Evolutionary conservation across 345 rosid genomes (phyloP).

Genomic region (Triadica sebifera): DNA sequence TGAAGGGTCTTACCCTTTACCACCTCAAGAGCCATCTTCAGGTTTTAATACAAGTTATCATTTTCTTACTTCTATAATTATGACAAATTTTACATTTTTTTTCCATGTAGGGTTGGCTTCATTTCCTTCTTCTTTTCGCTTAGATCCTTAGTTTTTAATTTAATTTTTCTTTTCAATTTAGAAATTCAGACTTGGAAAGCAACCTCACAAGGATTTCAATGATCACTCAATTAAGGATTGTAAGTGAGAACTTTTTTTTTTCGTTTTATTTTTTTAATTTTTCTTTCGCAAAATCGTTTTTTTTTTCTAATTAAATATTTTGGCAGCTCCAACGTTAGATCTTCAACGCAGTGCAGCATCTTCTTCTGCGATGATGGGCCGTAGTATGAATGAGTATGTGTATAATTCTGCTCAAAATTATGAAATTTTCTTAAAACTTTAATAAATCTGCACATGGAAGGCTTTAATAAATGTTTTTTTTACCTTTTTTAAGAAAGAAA

Average conservation of each 20-base stretch:
- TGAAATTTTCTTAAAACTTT: not conserved
- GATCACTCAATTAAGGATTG: constrained; percentile 96
- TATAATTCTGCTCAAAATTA: too few species aligned
- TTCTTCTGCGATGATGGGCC: constrained; percentile 86
- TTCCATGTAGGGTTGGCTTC: not conserved
- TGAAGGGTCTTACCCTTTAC: constrained; percentile 99
- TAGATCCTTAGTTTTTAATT: not conserved
- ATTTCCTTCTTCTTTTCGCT: not conserved
- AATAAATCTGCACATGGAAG: not conserved
- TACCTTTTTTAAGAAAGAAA: not conserved
- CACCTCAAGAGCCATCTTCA: constrained; percentile 99
- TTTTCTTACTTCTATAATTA: constrained; percentile 17
- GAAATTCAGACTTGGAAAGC: constrained; percentile 99
- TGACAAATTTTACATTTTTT: not conserved
- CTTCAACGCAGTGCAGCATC: constrained; percentile 81
- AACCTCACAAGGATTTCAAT: constrained; percentile 95
- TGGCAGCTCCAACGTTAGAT: constrained; percentile 68
- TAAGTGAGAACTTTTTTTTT: constrained; percentile 39
- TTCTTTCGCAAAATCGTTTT: not conserved
- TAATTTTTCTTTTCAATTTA: constrained; percentile 27
- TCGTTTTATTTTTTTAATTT: too few species aligned
- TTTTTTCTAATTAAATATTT: not conserved
- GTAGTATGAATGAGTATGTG: constrained; percentile 93
- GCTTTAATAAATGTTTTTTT: not conserved
- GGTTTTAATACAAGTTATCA: constrained; percentile 51